phyloP scores from a whole-genome alignment of 2,329 filamentous ascomycete genomes.

The Teratosphaeria pseudoeucalypti region DNA sequence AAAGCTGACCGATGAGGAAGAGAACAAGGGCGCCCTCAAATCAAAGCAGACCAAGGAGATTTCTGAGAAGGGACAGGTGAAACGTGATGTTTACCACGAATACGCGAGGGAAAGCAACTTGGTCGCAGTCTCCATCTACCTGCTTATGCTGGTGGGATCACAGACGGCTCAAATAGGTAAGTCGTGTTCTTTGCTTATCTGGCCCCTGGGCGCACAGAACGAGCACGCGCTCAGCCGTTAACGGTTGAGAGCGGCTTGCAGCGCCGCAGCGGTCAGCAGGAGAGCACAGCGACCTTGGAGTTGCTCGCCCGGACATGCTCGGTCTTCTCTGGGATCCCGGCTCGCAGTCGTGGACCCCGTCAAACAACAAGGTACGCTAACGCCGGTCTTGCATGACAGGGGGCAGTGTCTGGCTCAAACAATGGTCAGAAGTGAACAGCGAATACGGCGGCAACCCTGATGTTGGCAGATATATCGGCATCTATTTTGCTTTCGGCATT shows the following conservation, averaged over 20 bases:
- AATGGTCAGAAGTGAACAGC: conserved; percentile 77
- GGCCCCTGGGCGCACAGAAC: neutral
- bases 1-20: conserved; percentile 76
- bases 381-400: conserved; percentile 33
- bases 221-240: neutral
- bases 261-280: neutral
- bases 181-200: conserved; percentile 18
- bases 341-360: neutral
- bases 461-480: conserved; percentile 81
- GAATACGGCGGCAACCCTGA: conserved; percentile 56
- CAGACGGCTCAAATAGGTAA: conserved; percentile 73
- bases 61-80: conserved; percentile 90
- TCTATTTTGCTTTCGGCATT: conserved; percentile 92
- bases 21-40: conserved; percentile 45
- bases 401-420: conserved; percentile 85
- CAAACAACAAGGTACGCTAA: conserved; percentile 11
- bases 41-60: conserved; percentile 80
- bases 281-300: neutral
- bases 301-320: conserved; percentile 12
- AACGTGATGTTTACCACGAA: conserved; percentile 88
- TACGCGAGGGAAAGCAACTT: conserved; percentile 94
- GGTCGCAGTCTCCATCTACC: conserved; percentile 69
- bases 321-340: conserved; percentile 2
- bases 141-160: conserved; percentile 63
- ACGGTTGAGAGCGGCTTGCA: neutral